These are phyloP conservation scores for Tolypocladium cylindrosporum DNA, from an alignment of 2,329 filamentous ascomycete species.

Conservation along the genomic window DNA sequence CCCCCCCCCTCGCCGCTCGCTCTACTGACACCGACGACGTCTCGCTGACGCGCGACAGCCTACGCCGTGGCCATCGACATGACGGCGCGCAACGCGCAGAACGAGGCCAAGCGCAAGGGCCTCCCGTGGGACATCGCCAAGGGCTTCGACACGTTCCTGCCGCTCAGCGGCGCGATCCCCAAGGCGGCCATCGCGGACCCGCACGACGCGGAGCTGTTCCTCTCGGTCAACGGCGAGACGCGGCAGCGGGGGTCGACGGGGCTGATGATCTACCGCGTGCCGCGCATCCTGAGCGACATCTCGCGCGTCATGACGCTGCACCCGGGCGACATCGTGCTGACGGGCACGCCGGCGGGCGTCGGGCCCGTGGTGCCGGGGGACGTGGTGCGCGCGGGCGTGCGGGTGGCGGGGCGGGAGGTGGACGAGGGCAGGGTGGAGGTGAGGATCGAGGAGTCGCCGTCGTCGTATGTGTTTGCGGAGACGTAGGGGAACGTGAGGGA, in stretches of 20 bases:
- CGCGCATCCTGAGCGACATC: slow-evolving; percentile 80
- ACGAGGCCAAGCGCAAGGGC: slow-evolving; percentile 91
- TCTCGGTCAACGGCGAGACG: slow-evolving; percentile 70
- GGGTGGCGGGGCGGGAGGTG: slow-evolving; percentile 70
- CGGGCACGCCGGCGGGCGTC: slow-evolving; percentile 95
- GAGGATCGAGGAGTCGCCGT: slow-evolving; percentile 66
- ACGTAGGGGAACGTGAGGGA: slow-evolving; percentile 32
- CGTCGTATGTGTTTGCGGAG: slow-evolving; percentile 67
- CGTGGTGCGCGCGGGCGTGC: slow-evolving; percentile 74
- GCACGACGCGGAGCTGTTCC: slow-evolving; percentile 76
- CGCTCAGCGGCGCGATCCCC: slow-evolving; percentile 70
- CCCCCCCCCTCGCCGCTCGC: too few species aligned
- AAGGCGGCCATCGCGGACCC: slow-evolving; percentile 77
- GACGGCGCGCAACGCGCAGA: slow-evolving; percentile 91
- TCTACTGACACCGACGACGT: too few species aligned
- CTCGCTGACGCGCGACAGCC: slow-evolving; percentile 31
- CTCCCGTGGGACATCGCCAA: slow-evolving; percentile 95
- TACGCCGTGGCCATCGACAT: slow-evolving; percentile 94
- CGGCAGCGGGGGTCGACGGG: slow-evolving; percentile 83
- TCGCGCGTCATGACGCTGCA: slow-evolving; percentile 91
- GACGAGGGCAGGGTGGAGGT: slow-evolving; percentile 81
- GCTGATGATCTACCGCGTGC: slow-evolving; percentile 89
- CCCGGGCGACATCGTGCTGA: slow-evolving; percentile 84
- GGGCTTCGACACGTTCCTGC: slow-evolving; percentile 95
- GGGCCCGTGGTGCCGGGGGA: slow-evolving; percentile 79